Evolutionary conservation across 1,139 yeast species (phyloP).

Genomic region (Dujonia santamariae): DNA sequence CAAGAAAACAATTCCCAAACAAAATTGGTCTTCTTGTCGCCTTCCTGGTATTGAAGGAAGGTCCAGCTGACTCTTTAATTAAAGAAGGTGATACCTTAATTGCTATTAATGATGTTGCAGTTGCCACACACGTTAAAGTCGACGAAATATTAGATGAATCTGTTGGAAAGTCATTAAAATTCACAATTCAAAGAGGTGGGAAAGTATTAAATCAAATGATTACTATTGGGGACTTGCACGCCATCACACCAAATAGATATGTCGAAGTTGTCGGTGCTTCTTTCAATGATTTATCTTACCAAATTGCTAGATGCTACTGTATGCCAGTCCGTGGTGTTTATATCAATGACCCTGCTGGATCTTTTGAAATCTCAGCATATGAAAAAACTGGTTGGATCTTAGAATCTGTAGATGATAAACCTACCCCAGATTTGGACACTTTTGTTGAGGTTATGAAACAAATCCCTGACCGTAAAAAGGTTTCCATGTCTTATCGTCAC

Average conservation of each 20-base stretch:
- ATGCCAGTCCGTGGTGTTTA: conserved; percentile 84
- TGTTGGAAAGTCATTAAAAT: conserved; percentile 57
- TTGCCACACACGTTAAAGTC: conserved; percentile 73
- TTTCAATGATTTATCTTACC: conserved; percentile 82
- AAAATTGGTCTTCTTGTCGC: conserved; percentile 84
- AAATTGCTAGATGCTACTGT: conserved; percentile 81
- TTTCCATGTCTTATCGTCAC: conserved; percentile 72
- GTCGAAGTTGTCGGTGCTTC: conserved; percentile 86
- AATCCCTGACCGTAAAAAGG: conserved; percentile 75
- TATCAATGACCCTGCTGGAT: conserved; percentile 74
- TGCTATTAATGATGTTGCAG: conserved; percentile 62
- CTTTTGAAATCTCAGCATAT: conserved; percentile 61
- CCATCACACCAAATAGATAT: conserved; percentile 77
- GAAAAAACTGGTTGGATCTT: conserved; percentile 69
- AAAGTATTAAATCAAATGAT: conserved; percentile 48
- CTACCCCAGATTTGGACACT: conserved; percentile 68
- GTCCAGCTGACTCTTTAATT: conserved; percentile 60
- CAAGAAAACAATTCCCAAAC: conserved; percentile 69
- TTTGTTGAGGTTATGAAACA: conserved; percentile 74
- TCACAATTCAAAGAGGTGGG: conserved; percentile 65
- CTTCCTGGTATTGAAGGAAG: conserved; percentile 78
- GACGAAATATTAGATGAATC: conserved; percentile 78
- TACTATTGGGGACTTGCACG: conserved; percentile 70
- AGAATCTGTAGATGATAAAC: conserved; percentile 72
- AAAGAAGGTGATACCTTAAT: conserved; percentile 86